Percentiles rank a stretch among this genome's conserved stretches.
These are phyloP conservation scores for Fragaria ananassa DNA, from an alignment of 306 rosid species.

Conservation along the genomic window DNA sequence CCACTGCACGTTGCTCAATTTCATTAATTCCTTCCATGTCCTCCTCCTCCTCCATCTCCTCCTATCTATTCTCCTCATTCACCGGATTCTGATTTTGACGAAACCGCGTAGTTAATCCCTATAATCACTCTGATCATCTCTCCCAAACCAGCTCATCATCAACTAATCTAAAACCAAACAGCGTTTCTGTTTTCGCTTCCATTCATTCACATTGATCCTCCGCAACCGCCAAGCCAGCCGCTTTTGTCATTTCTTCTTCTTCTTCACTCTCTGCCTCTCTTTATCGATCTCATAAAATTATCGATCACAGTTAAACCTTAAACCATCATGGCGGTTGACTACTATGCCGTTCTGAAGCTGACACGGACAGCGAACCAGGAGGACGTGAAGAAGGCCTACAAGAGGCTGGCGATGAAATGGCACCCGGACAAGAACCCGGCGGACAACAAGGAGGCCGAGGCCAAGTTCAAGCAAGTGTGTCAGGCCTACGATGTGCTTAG, in stretches of 20 bases:
- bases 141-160: background rate
- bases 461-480: constrained; percentile 63
- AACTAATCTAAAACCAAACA: background rate
- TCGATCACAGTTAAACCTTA: no score
- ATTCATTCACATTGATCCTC: background rate
- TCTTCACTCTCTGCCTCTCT: background rate
- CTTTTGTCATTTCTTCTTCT: background rate
- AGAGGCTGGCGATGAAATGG: constrained; percentile 60
- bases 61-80: background rate
- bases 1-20: constrained; percentile 28
- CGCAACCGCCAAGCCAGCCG: background rate
- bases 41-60: background rate
- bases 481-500: constrained; percentile 76
- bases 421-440: constrained; percentile 73
- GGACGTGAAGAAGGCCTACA: constrained; percentile 69
- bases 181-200: background rate
- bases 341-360: constrained; percentile 67
- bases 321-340: constrained; percentile 45
- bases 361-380: constrained; percentile 55
- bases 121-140: background rate
- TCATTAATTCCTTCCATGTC: background rate
- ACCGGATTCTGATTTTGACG: background rate
- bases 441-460: constrained; percentile 57
- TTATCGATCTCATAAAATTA: no score
- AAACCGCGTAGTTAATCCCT: background rate